Evolutionary conservation across 331 rosid species (phyloP).

Genomic region (Quercus tomentella): DNA sequence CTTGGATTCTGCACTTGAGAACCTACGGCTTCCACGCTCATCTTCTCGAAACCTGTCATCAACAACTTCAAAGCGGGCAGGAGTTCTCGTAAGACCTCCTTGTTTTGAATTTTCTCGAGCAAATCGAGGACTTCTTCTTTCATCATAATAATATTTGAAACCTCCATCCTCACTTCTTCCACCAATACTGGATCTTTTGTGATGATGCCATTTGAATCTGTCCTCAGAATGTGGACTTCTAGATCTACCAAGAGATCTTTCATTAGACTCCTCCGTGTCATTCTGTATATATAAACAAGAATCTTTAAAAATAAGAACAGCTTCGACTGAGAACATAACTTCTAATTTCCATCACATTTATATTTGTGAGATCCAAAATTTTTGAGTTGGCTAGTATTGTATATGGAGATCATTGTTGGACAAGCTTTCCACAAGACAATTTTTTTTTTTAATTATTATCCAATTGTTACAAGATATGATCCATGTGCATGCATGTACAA

Average conservation of each 20-base stretch:
- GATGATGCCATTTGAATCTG: constrained; percentile 5
- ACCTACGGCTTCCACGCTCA: constrained; percentile 30
- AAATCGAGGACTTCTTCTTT: constrained; percentile 67
- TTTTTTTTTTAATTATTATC: too few relatives aligned
- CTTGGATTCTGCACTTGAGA: constrained; percentile 39
- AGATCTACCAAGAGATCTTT: constrained; percentile 33
- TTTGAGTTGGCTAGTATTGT: neutral
- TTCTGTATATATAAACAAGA: constrained; percentile 33
- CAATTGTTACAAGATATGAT: neutral
- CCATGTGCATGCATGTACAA: neutral
- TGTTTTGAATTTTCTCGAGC: constrained; percentile 33
- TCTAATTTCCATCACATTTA: constrained; percentile 3
- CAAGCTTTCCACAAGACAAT: neutral
- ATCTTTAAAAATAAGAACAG: neutral
- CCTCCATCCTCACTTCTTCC: constrained; percentile 31
- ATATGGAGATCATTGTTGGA: neutral
- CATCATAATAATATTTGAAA: constrained; percentile 53
- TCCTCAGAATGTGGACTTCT: constrained; percentile 25
- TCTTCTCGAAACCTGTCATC: constrained; percentile 75
- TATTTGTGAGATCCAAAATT: neutral
- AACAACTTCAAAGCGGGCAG: constrained; percentile 67
- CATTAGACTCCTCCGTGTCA: constrained; percentile 44
- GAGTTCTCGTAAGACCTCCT: constrained; percentile 39
- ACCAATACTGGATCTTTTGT: constrained; percentile 38
- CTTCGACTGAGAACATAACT: constrained; percentile 10